Percentiles rank a stretch among this genome's conserved stretches.
Conservation (phyloP, 768 basidiomycete genomes). For the Suillus spraguei region DNA sequence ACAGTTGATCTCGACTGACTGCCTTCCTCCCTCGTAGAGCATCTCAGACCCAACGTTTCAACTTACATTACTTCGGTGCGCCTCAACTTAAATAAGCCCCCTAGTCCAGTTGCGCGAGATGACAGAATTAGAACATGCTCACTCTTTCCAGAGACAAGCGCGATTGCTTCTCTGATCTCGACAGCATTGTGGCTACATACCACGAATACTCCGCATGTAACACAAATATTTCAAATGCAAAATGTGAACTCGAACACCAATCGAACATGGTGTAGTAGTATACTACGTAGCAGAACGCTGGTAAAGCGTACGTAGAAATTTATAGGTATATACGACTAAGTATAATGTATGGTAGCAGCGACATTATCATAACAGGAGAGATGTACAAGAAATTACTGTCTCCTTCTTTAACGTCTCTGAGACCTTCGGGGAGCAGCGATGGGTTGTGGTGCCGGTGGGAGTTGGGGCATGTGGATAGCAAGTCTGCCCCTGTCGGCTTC, state of each 20-base stretch:
- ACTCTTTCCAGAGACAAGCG: too few relatives aligned
- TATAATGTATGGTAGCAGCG: neutral
- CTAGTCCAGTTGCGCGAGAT: too few relatives aligned
- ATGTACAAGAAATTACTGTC: neutral
- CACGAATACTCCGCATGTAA: too few relatives aligned
- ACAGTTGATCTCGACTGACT: too few relatives aligned
- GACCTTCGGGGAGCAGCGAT: neutral
- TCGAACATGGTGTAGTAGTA: neutral
- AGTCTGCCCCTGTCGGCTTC: neutral
- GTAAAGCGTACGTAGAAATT: neutral
- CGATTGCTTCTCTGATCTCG: too few relatives aligned
- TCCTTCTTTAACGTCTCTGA: neutral
- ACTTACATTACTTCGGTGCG: too few relatives aligned
- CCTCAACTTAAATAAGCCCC: too few relatives aligned
- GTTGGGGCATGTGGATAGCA: neutral
- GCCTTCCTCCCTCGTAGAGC: too few relatives aligned
- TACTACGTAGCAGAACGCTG: neutral
- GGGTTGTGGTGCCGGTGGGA: neutral
- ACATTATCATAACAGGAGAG: neutral
- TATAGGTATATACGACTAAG: slow-evolving; percentile 4
- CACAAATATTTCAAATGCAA: too few relatives aligned
- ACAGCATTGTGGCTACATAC: too few relatives aligned
- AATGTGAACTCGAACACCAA: neutral
- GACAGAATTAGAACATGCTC: too few relatives aligned
- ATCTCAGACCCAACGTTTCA: too few relatives aligned